Evolutionary conservation across 768 basidiomycete species (phyloP).

Genomic region (Rhodocollybia butyracea): DNA sequence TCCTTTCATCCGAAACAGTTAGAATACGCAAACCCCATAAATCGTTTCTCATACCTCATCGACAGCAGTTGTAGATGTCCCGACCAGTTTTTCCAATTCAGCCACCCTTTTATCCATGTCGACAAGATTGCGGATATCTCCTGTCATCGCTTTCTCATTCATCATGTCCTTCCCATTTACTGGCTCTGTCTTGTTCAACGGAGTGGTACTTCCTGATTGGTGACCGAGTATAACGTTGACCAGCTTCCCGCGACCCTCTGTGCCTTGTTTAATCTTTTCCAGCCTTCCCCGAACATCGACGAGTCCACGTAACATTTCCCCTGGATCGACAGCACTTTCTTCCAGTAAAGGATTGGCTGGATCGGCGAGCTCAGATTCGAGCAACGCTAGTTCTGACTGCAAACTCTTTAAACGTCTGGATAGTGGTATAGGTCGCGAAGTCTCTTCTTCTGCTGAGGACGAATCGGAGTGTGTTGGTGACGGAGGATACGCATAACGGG

Average conservation of each 20-base stretch:
- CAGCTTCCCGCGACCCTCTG: conserved; percentile 63
- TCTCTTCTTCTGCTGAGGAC: conserved; percentile 22
- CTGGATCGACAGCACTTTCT: conserved; percentile 63
- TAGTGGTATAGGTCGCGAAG: conserved; percentile 40
- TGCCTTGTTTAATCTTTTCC: conserved; percentile 61
- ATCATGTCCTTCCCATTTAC: conserved; percentile 13
- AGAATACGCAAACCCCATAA: neutral
- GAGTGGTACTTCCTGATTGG: conserved; percentile 11
- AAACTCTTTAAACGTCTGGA: conserved; percentile 61
- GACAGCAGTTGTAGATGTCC: conserved; percentile 71
- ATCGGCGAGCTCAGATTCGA: conserved; percentile 82
- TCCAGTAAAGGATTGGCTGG: conserved; percentile 71
- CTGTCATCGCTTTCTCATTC: conserved; percentile 20
- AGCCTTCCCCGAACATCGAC: conserved; percentile 71
- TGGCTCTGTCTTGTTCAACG: conserved; percentile 13
- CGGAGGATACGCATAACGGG: conserved; percentile 67
- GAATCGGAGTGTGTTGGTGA: conserved; percentile 54
- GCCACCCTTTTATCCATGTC: conserved; percentile 85
- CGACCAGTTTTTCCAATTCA: conserved; percentile 78
- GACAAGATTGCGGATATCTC: conserved; percentile 48
- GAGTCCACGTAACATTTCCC: conserved; percentile 71
- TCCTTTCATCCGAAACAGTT: conserved; percentile 26
- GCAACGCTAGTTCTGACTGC: conserved; percentile 71
- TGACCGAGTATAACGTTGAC: conserved; percentile 55
- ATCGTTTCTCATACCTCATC: conserved; percentile 64